Conservation (phyloP, 805 yeast species). For the Sporopachydermia quercuum region DNA sequence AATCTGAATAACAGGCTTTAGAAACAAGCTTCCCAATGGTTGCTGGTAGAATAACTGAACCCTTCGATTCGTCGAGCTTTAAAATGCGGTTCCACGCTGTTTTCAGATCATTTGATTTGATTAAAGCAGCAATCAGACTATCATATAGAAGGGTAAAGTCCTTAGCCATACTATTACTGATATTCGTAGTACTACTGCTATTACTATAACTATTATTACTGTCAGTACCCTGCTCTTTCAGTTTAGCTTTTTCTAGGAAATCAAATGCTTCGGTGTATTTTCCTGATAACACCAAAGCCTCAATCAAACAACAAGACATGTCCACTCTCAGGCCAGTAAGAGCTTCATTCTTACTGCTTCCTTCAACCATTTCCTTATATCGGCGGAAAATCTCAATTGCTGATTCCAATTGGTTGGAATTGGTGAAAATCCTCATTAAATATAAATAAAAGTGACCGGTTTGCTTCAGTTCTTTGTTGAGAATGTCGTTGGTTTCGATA, state of each 20-base stretch:
- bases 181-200: too few species aligned
- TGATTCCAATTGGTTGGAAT: neutral
- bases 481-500: too few species aligned
- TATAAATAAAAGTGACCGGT: conserved; percentile 6
- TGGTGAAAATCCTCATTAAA: conserved; percentile 4
- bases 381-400: conserved; percentile 5
- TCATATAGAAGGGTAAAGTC: too few species aligned
- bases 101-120: conserved; percentile 8
- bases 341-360: conserved; percentile 6
- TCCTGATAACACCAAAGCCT: conserved; percentile 5
- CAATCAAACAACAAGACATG: conserved; percentile 3
- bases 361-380: conserved; percentile 7
- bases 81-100: conserved; percentile 18
- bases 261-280: conserved; percentile 3
- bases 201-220: conserved; percentile 4
- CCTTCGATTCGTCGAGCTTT: conserved; percentile 8
- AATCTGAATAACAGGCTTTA: conserved; percentile 8
- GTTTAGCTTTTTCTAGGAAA: conserved; percentile 6
- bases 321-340: conserved; percentile 5
- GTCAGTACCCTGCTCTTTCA: conserved; percentile 2
- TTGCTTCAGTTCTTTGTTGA: too few species aligned
- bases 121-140: conserved; percentile 14
- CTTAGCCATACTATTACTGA: too few species aligned
- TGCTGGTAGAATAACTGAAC: conserved; percentile 5
- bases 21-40: conserved; percentile 11